Conservation (phyloP, 1,284 basidiomycete genomes). For the Fomes fomentarius region DNA sequence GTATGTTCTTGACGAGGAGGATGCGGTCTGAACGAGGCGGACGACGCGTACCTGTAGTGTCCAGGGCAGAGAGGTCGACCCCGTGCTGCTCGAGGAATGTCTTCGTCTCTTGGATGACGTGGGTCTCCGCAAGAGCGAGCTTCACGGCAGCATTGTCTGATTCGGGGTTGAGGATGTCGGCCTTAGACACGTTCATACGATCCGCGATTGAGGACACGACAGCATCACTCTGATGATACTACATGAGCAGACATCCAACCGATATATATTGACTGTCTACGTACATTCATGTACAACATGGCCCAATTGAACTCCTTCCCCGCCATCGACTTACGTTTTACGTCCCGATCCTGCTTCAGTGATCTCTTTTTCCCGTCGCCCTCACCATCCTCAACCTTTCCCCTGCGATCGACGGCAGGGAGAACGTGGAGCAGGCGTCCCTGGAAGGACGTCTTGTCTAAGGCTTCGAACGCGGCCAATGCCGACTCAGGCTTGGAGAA, state of each 20-base stretch:
- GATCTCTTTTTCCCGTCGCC: conserved; percentile 49
- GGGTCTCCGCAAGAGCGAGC: conserved; percentile 94
- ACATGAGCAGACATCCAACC: conserved; percentile 5
- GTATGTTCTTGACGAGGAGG: conserved; percentile 96
- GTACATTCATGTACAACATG: conserved; percentile 96
- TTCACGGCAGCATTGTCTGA: conserved; percentile 85
- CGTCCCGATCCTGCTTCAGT: conserved; percentile 71
- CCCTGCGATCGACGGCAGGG: conserved; percentile 73
- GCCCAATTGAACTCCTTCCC: conserved; percentile 95
- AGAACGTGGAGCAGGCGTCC: conserved; percentile 92
- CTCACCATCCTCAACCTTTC: conserved; percentile 48
- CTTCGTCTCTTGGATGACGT: conserved; percentile 95
- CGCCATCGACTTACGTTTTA: conserved; percentile 73
- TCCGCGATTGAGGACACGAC: conserved; percentile 42
- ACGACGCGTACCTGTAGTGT: conserved; percentile 45
- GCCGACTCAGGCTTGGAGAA: conserved; percentile 73
- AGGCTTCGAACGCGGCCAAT: conserved; percentile 71
- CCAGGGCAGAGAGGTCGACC: conserved; percentile 63
- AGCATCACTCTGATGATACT: conserved; percentile 56
- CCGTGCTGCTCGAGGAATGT: conserved; percentile 82
- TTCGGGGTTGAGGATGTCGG: conserved; percentile 85
- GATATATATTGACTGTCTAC: conserved; percentile 40
- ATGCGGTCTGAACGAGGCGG: conserved; percentile 71
- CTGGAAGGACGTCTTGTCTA: conserved; percentile 91
- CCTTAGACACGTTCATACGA: conserved; percentile 60